Evolutionary conservation across 2,329 filamentous ascomycete genomes (phyloP).

Genomic region (Rhynchosporium agropyri): DNA sequence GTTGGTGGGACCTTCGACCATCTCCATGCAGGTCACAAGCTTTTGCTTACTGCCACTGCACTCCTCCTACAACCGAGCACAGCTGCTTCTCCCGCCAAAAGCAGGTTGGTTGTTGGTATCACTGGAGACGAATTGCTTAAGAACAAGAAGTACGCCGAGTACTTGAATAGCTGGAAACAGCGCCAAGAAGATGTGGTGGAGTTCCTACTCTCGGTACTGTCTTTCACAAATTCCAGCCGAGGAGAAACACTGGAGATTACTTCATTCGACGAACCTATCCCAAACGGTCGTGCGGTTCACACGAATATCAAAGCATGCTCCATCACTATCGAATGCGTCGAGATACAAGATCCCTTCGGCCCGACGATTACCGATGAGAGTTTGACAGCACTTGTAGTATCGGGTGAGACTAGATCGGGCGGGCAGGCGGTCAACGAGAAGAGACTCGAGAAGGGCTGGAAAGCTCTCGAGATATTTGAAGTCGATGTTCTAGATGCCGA

Average conservation of each 20-base stretch:
- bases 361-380: slow-evolving; percentile 83
- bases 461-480: slow-evolving; percentile 76
- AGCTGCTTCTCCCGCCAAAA: slow-evolving; percentile 44
- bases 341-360: slow-evolving; percentile 86
- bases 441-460: slow-evolving; percentile 75
- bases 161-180: slow-evolving; percentile 77
- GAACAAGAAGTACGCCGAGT: slow-evolving; percentile 85
- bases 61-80: slow-evolving; percentile 64
- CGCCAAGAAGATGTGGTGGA: slow-evolving; percentile 69
- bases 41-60: slow-evolving; percentile 86
- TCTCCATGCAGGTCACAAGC: slow-evolving; percentile 91
- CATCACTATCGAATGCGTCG: slow-evolving; percentile 74
- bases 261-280: slow-evolving; percentile 30
- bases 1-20: slow-evolving; percentile 97
- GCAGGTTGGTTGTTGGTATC: slow-evolving; percentile 78
- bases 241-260: slow-evolving; percentile 42
- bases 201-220: slow-evolving; percentile 70
- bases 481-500: slow-evolving; percentile 82
- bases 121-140: slow-evolving; percentile 83
- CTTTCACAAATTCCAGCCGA: slow-evolving; percentile 44
- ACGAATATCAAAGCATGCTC: slow-evolving; percentile 60
- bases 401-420: slow-evolving; percentile 82
- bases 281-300: slow-evolving; percentile 55
- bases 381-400: slow-evolving; percentile 82
- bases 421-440: slow-evolving; percentile 86